Evolutionary conservation across 1,284 basidiomycete genomes (phyloP).

Genomic region (Amylostereum areolatum): DNA sequence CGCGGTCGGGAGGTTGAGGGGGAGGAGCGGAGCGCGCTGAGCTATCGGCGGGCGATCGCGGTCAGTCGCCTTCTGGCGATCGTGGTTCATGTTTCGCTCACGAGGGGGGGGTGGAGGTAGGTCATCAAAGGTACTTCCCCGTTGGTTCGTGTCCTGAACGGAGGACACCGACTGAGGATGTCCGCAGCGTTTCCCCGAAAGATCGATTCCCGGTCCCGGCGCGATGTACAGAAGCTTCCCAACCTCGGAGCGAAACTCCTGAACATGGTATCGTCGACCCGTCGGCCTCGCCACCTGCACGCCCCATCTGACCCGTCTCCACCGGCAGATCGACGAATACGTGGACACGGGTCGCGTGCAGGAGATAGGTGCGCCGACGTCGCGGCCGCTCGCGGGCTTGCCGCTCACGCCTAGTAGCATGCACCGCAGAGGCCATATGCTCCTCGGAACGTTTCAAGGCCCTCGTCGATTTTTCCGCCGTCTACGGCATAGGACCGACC

Average conservation of each 20-base stretch:
- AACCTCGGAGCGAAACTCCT: slow-evolving; percentile 56
- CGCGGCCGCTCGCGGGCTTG: background rate
- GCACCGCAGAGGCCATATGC: slow-evolving; percentile 37
- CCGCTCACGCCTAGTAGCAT: background rate
- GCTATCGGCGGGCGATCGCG: slow-evolving; percentile 63
- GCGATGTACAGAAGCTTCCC: slow-evolving; percentile 46
- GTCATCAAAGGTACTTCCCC: slow-evolving; percentile 51
- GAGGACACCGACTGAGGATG: background rate
- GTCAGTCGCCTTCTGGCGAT: slow-evolving; percentile 28
- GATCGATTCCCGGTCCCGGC: slow-evolving; percentile 35
- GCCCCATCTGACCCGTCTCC: background rate
- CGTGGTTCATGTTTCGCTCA: background rate
- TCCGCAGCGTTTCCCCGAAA: slow-evolving; percentile 54
- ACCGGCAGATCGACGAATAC: slow-evolving; percentile 55
- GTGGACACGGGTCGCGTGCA: slow-evolving; percentile 45
- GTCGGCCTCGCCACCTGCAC: too few relatives aligned
- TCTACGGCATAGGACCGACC: slow-evolving; percentile 70
- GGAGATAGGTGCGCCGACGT: slow-evolving; percentile 47
- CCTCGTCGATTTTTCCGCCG: slow-evolving; percentile 50
- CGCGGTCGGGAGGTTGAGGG: slow-evolving; percentile 57
- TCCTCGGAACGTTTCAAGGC: slow-evolving; percentile 47
- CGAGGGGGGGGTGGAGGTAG: slow-evolving; percentile 24
- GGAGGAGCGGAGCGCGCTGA: slow-evolving; percentile 55
- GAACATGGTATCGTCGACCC: too few relatives aligned
- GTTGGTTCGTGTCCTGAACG: background rate